A percentile compares a stretch with the other conserved stretches of the same genome.
These are phyloP conservation scores for Leccinum proximum DNA, from an alignment of 1,284 basidiomycete genomes.

Conservation along the genomic window DNA sequence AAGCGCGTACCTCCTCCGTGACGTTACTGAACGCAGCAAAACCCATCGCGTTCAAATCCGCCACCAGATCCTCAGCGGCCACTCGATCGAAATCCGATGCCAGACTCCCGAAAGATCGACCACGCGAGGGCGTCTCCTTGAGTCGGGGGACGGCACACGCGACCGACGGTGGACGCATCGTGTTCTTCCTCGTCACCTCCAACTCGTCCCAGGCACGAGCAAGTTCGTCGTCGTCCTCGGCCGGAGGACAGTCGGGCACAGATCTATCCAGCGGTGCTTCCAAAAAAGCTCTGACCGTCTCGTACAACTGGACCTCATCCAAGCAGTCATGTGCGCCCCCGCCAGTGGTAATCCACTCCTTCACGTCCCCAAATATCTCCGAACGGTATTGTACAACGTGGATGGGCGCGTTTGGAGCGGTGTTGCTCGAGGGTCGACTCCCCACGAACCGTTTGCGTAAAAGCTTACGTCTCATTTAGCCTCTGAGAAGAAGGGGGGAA, in stretches of 20 bases:
- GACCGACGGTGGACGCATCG: slow-evolving; percentile 50
- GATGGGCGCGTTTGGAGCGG: slow-evolving; percentile 35
- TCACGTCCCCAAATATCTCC: slow-evolving; percentile 61
- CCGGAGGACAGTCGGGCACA: slow-evolving; percentile 37
- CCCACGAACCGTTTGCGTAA: slow-evolving; percentile 69
- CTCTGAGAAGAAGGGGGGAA: slow-evolving; percentile 1
- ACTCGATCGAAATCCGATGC: slow-evolving; percentile 64
- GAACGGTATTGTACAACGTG: slow-evolving; percentile 43
- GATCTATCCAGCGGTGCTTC: slow-evolving; percentile 43
- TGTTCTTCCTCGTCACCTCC: slow-evolving; percentile 38
- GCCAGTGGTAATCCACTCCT: slow-evolving; percentile 67
- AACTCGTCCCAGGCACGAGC: slow-evolving; percentile 45
- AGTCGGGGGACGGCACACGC: slow-evolving; percentile 29
- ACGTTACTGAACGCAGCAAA: slow-evolving; percentile 70
- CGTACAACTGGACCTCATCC: slow-evolving; percentile 63
- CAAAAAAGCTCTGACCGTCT: slow-evolving; percentile 56
- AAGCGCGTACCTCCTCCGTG: slow-evolving; percentile 59
- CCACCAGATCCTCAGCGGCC: slow-evolving; percentile 65
- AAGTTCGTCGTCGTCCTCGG: slow-evolving; percentile 38
- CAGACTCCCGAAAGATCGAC: slow-evolving; percentile 47
- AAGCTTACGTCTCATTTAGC: slow-evolving; percentile 41
- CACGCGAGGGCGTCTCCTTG: slow-evolving; percentile 26
- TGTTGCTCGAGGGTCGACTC: slow-evolving; percentile 38
- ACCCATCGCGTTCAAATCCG: slow-evolving; percentile 72
- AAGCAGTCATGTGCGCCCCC: slow-evolving; percentile 74